These are phyloP conservation scores for Decorospora gaudefroyi DNA, from an alignment of 2,329 filamentous ascomycete genomes.

Conservation along the genomic window DNA sequence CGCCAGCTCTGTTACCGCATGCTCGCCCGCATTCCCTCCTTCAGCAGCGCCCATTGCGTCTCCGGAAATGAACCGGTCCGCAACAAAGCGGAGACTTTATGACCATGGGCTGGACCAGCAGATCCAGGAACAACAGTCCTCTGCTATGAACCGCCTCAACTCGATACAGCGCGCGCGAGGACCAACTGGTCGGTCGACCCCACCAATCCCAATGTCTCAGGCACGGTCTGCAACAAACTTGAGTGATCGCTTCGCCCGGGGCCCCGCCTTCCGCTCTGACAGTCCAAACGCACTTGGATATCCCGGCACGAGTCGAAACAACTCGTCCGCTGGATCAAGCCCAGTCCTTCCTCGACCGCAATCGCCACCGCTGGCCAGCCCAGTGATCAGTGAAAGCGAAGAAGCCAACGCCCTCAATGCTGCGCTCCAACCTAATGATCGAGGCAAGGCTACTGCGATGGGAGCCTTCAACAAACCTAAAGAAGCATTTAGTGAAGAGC, in stretches of 20 bases:
- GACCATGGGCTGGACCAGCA: conserved; percentile 81
- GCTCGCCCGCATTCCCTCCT: conserved; percentile 35
- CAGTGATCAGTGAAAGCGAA: conserved; percentile 71
- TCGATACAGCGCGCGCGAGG: conserved; percentile 67
- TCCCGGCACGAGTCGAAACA: conserved; percentile 39
- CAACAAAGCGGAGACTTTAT: conserved; percentile 77
- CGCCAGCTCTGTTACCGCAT: conserved; percentile 43
- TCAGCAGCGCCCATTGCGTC: conserved; percentile 35
- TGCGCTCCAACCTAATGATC: conserved; percentile 73
- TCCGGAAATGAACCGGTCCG: conserved; percentile 62
- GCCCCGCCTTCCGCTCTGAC: conserved; percentile 50
- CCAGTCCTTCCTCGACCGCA: conserved; percentile 47
- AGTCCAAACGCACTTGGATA: conserved; percentile 54
- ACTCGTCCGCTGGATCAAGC: conserved; percentile 47
- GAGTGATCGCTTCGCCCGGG: conserved; percentile 51
- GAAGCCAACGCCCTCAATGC: conserved; percentile 65
- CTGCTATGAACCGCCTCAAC: conserved; percentile 77
- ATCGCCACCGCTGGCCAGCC: conserved; percentile 64
- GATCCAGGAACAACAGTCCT: conserved; percentile 77
- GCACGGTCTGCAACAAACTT: conserved; percentile 54
- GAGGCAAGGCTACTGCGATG: conserved; percentile 78
- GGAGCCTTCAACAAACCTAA: conserved; percentile 73
- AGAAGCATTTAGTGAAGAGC: conserved; percentile 79
- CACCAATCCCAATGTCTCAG: conserved; percentile 50
- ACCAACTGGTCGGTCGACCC: conserved; percentile 57